Evolutionary conservation across 768 basidiomycete genomes (phyloP).

Genomic region (Suillus clintonianus): DNA sequence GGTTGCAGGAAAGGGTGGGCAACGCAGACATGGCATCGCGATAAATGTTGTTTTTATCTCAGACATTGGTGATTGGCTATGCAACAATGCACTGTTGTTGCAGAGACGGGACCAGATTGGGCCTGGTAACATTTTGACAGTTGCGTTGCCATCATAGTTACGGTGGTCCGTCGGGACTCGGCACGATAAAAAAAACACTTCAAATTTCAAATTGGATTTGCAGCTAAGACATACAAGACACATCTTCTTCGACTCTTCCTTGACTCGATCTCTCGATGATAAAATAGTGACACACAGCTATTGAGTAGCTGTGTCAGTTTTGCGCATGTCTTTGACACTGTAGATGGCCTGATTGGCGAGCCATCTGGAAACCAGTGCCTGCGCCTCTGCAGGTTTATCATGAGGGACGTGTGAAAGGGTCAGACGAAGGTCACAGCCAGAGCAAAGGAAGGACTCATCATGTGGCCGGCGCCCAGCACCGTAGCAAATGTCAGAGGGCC

Average conservation of each 20-base stretch:
- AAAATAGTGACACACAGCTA: not conserved
- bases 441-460: slow-evolving; percentile 43
- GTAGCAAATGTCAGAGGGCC: slow-evolving; percentile 66
- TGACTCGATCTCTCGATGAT: not conserved
- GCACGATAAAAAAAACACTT: not conserved
- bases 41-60: not conserved
- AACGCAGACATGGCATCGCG: not conserved
- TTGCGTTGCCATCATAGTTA: not conserved
- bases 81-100: not conserved
- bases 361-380: slow-evolving; percentile 68
- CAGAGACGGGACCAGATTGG: not conserved
- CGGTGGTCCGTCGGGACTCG: not conserved
- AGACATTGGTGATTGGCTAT: not conserved
- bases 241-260: not conserved
- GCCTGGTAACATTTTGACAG: not conserved
- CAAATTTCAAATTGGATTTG: not conserved
- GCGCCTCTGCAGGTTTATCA: slow-evolving; percentile 67
- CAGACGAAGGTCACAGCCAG: slow-evolving; percentile 13
- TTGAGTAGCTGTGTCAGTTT: not conserved
- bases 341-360: slow-evolving; percentile 44
- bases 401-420: slow-evolving; percentile 52
- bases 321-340: slow-evolving; percentile 11
- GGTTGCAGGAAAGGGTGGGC: not conserved
- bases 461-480: slow-evolving; percentile 72
- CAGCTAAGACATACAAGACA: not conserved